Base-by-base conservation (phyloP, 352 stramenopile species). In the Blastocystis sp. region DNA sequence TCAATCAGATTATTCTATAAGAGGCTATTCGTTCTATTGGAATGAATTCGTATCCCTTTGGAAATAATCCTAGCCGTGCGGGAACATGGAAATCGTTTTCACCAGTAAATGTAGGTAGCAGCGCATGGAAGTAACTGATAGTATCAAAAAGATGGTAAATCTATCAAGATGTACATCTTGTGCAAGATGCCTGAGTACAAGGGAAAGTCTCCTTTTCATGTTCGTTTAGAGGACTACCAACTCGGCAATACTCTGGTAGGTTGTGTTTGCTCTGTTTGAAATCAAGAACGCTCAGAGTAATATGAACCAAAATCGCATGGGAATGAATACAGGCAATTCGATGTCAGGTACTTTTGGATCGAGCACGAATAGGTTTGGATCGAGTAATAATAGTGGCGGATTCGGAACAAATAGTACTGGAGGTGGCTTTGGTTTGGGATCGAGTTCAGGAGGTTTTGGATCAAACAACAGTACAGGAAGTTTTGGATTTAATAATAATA, bases 191-290 rank as follows among this genome's bases (percentile, higher is more conserved):
- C 50, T 16, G 73, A 85, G 54, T 85, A 85, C 55, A 24, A 24
- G 16, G 16, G 55, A 11, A 39, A 47, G 41, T 47, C n/a, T 47
- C 53, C 53, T 7, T 62, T 85, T 26, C 34, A 68, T 39, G 9
- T 85, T 64, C 73, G 73, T 85, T 66, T 64, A 41, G 73, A 85
- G 53, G 73, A 85, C 45, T 85, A 85, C 53, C 30, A 39, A n/a
- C 26, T 6, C 3, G 73, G 73, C 56, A 45, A 37, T 13, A 68
- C 26, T 34, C 26, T 68, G 3, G 73, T 85, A 26, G 16, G 16
- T 45, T 11, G 45, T 68, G 18, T 34, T 34, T 34, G 30, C 1
- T 34, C 30, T 34, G 20, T 66, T 66, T 65, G 37, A 8, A 4
- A 85, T 45, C 18, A 24, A 34, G 8, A 53, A 55, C 0, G 65